These are phyloP conservation scores for Jatropha curcas DNA, from an alignment of 345 rosid genomes.

Conservation along the genomic window DNA sequence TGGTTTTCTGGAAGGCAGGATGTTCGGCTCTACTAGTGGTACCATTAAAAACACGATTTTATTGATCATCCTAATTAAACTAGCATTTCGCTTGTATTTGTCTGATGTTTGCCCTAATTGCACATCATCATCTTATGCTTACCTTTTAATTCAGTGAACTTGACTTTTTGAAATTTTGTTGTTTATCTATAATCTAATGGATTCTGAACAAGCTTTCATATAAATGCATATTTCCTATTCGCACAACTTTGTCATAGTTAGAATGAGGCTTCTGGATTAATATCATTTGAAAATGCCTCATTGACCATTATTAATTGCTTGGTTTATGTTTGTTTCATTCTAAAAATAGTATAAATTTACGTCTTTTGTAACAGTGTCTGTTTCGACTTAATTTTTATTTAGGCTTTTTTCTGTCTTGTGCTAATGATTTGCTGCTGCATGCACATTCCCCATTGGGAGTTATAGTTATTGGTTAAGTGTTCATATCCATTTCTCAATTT, in stretches of 20 bases:
- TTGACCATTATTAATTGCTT: no score
- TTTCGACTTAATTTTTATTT: background rate
- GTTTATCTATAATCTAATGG: background rate
- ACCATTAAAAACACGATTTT: no score
- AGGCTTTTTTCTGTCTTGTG: background rate
- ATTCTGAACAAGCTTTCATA: background rate
- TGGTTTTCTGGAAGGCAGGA: slow-evolving; percentile 28
- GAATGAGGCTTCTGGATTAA: background rate
- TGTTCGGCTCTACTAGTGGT: slow-evolving; percentile 63
- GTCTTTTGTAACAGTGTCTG: no score
- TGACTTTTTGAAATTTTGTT: no score
- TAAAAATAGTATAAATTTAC: no score
- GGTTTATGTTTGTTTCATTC: no score
- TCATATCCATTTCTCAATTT: background rate
- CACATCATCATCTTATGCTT: background rate
- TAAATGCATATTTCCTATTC: background rate
- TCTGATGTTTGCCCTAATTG: background rate
- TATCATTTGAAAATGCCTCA: no score
- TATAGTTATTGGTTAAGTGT: background rate
- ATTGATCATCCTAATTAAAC: no score
- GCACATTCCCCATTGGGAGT: background rate
- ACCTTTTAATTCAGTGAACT: background rate
- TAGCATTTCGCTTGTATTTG: no score
- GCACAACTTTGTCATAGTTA: background rate
- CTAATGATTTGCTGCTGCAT: background rate